Evolutionary conservation across 768 basidiomycete species (phyloP).

Genomic region (Mycena filopes): DNA sequence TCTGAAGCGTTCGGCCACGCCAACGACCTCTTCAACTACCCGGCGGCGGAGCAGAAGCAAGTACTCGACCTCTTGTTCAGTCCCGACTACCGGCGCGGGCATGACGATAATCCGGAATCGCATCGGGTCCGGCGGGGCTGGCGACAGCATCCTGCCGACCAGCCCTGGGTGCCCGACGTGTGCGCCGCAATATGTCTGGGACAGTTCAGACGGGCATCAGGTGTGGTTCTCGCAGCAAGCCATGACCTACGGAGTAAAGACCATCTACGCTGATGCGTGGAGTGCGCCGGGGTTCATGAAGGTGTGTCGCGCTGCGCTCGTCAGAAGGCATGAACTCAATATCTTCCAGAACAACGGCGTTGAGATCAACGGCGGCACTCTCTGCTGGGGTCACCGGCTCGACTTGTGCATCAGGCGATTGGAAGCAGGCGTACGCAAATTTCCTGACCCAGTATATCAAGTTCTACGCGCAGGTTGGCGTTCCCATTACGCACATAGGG

Average conservation of each 20-base stretch:
- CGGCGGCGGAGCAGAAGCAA: constrained; percentile 20
- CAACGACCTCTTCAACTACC: constrained; percentile 20
- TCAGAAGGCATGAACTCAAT: background rate
- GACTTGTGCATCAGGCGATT: constrained; percentile 18
- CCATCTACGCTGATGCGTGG: constrained; percentile 27
- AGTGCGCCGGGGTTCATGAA: constrained; percentile 30
- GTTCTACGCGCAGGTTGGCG: constrained; percentile 5
- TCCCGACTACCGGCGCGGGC: constrained; percentile 21
- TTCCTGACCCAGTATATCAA: constrained; percentile 23
- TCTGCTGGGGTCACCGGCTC: constrained; percentile 24
- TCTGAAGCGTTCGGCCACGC: constrained; percentile 28
- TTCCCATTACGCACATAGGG: constrained; percentile 26
- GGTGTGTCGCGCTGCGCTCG: background rate
- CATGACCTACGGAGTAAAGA: constrained; percentile 29
- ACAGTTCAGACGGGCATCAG: constrained; percentile 9
- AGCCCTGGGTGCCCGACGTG: constrained; percentile 15
- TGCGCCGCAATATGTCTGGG: constrained; percentile 18
- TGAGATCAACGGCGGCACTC: constrained; percentile 15
- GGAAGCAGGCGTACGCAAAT: constrained; percentile 31
- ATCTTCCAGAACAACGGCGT: constrained; percentile 11
- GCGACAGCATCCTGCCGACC: constrained; percentile 25
- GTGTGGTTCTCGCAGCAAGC: constrained; percentile 28
- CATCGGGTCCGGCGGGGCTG: constrained; percentile 16
- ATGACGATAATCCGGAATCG: constrained; percentile 30
- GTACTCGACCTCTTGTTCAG: constrained; percentile 22